Evolutionary conservation across 805 yeast genomes (phyloP), one percentile per base, ranked within the genome.

Genomic region (Millerozyma miso): DNA sequence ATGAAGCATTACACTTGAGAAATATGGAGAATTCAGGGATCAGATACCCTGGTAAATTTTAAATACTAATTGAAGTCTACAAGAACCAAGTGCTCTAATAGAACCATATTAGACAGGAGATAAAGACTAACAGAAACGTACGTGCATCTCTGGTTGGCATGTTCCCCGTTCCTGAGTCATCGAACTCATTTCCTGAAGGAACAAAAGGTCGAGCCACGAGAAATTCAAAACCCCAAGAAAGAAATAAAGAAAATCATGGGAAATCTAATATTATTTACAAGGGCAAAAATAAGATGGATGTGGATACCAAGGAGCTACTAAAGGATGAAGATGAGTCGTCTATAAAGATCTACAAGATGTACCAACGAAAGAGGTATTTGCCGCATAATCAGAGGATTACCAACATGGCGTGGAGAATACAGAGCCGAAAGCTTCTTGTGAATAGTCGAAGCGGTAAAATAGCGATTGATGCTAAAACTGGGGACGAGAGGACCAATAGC

Each of bases 321-420:
- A 44, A 50, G 12, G 74, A 70, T 48, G 23, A 40, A 17, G 74
- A 69, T 46, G 60, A 69, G 51, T 48, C 65, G 17, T 63, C 72
- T 16, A 49, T 69, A 38, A 54, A 64, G 38, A 61, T 71, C 31
- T 67, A 54, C 50, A 60, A 65, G 49, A 69, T 70, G 74, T 71
- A 70, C 50, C 64, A 60, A 51, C 59, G 63, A 48, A 71, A 71
- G 51, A 53, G 50, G 41, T 70, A 66, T 47, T 51, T 71, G 39
- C 76, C 76, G 6, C 70, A 71, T 49, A 67, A 63, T 47, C 58
- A 67, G 44, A 54, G 76, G 34, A 68, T 71, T 19, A 55, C 65
- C 32, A 71, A 71, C 51, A 61, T 71, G 13, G 74, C 76, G 5
- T 69, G 74, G 74, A 56, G 76, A 42, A 69, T 71, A 43, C 73